phyloP scores from a whole-genome alignment of 176 grass and related monocot species.

The Pontederia crassipes region DNA sequence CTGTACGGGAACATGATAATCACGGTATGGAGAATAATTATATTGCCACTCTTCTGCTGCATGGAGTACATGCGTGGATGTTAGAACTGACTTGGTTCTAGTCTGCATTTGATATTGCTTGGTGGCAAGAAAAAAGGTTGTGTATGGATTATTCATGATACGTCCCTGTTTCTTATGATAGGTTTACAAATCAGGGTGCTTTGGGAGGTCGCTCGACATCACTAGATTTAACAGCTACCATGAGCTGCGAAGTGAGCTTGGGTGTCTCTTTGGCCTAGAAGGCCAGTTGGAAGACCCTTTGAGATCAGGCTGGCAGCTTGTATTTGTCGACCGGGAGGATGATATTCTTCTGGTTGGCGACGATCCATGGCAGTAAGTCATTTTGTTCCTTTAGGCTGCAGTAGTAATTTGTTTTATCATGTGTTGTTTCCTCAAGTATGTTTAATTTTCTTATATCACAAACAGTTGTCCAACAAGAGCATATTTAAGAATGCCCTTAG shows the following conservation, averaged over 20 bases:
- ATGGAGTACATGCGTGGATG: too few species aligned
- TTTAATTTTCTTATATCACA: too few species aligned
- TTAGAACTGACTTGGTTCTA: too few species aligned
- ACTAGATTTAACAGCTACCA: conserved; percentile 82
- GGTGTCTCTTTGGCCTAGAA: conserved; percentile 78
- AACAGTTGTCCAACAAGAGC: too few species aligned
- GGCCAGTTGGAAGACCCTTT: conserved; percentile 91
- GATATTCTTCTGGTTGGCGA: conserved; percentile 93
- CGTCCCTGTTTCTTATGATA: conserved; percentile 18
- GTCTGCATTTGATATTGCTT: too few species aligned
- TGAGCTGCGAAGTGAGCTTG: conserved; percentile 72
- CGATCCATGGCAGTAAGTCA: conserved; percentile 88
- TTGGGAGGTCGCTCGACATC: conserved; percentile 83
- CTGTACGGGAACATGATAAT: too few species aligned
- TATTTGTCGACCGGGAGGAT: conserved; percentile 94
- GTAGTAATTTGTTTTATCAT: background rate
- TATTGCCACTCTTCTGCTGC: too few species aligned
- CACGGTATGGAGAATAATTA: too few species aligned
- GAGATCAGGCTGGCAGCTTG: conserved; percentile 99
- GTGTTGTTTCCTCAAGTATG: background rate
- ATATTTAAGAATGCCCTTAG: too few species aligned
- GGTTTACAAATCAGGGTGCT: conserved; percentile 93
- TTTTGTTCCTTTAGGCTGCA: background rate
- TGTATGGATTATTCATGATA: too few species aligned
- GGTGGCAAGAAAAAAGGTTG: too few species aligned